These are phyloP conservation scores for Fusarium sp. DNA, from an alignment of 2,329 filamentous ascomycete species.

Conservation along the genomic window DNA sequence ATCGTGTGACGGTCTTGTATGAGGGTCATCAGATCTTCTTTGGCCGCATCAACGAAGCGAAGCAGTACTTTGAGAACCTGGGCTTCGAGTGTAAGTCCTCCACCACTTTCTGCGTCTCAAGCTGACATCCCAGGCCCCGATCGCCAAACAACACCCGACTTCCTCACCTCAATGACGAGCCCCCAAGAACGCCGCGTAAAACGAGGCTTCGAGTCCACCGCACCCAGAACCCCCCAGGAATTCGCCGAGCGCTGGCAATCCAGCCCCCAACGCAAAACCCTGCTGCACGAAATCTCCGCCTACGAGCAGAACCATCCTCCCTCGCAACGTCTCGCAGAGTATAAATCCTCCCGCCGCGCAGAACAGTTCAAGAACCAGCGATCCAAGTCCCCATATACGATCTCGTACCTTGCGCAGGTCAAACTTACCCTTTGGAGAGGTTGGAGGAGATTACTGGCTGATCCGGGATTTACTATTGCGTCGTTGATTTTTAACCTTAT, in stretches of 20 bases:
- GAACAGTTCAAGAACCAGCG: conserved; percentile 53
- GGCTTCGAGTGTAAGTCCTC: conserved; percentile 41
- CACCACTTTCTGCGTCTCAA: accelerated
- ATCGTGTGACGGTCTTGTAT: conserved; percentile 75
- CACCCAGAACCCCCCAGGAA: conserved; percentile 53
- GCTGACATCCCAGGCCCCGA: conserved; percentile 37
- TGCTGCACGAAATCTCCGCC: conserved; percentile 46
- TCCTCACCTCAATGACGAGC: conserved; percentile 58
- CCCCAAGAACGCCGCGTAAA: conserved; percentile 50
- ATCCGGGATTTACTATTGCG: conserved; percentile 55
- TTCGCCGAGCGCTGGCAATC: conserved; percentile 52
- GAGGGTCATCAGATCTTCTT: conserved; percentile 77
- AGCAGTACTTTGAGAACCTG: conserved; percentile 67
- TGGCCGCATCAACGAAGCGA: conserved; percentile 67
- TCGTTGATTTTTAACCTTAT: conserved; percentile 58
- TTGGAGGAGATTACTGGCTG: conserved; percentile 53
- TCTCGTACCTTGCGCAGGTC: conserved; percentile 60
- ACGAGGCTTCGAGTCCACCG: conserved; percentile 48
- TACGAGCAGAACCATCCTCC: conserved; percentile 44
- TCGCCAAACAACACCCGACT: conserved; percentile 44
- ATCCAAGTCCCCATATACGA: conserved; percentile 59
- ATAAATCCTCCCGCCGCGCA: conserved; percentile 34
- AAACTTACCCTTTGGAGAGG: conserved; percentile 56
- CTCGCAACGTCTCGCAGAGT: conserved; percentile 34
- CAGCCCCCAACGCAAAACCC: conserved; percentile 41